Conservation (phyloP, 768 basidiomycete genomes). For the Xerocomus potaroensis region DNA sequence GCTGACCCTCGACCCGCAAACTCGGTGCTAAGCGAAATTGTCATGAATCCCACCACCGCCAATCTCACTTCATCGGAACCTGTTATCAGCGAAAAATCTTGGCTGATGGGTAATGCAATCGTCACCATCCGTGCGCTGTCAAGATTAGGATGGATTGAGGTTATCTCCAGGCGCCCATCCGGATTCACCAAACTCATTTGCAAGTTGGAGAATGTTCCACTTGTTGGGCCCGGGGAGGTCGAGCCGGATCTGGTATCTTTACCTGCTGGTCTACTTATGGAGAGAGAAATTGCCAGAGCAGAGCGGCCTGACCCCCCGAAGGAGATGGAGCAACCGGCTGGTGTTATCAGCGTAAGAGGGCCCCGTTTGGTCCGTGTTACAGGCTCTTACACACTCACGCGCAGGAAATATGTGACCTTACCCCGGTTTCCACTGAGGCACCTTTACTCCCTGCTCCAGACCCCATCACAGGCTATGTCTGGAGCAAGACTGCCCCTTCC, state of each 20-base stretch:
- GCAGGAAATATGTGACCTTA: slow-evolving; percentile 23
- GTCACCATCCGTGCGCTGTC: slow-evolving; percentile 74
- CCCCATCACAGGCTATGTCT: slow-evolving; percentile 81
- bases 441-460: slow-evolving; percentile 48
- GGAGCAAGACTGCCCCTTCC: slow-evolving; percentile 82
- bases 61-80: slow-evolving; percentile 35
- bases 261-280: slow-evolving; percentile 70
- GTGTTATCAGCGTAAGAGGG: slow-evolving; percentile 9
- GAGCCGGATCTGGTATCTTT: slow-evolving; percentile 72
- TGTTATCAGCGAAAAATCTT: slow-evolving; percentile 60
- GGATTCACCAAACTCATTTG: slow-evolving; percentile 84
- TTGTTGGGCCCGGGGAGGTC: slow-evolving; percentile 80
- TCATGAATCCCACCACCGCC: slow-evolving; percentile 53
- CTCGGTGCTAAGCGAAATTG: slow-evolving; percentile 73
- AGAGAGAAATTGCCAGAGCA: slow-evolving; percentile 43
- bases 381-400: slow-evolving; percentile 5
- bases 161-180: slow-evolving; percentile 80
- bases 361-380: neutral
- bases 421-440: neutral
- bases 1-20: slow-evolving; percentile 87
- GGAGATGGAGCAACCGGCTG: slow-evolving; percentile 5
- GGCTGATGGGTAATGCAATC: slow-evolving; percentile 82
- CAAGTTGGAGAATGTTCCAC: slow-evolving; percentile 83
- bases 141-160: slow-evolving; percentile 83
- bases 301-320: slow-evolving; percentile 27